A percentile compares a stretch with the other conserved stretches of the same genome.
These are phyloP conservation scores for Xylariaceae sp. DNA, from an alignment of 2,329 filamentous ascomycete genomes.

Conservation along the genomic window DNA sequence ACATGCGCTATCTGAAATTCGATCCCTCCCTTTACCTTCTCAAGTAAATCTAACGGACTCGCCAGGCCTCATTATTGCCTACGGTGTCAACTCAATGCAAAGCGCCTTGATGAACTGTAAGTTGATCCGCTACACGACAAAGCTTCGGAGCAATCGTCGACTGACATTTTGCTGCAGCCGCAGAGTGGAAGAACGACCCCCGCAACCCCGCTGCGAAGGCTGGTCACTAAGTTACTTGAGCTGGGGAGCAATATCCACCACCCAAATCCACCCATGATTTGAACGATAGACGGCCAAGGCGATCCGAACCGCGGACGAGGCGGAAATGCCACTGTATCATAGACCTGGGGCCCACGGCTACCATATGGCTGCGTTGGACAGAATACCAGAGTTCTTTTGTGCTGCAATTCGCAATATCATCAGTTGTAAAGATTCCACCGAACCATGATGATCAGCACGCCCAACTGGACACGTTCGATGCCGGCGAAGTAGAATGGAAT, in stretches of 20 bases:
- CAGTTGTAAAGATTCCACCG: background rate
- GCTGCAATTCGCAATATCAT: background rate
- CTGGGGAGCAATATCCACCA: conserved; percentile 13
- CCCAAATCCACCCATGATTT: conserved; percentile 15
- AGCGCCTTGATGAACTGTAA: conserved; percentile 72
- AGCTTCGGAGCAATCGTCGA: background rate
- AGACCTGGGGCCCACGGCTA: conserved; percentile 25
- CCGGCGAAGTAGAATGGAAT: background rate
- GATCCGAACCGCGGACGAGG: conserved; percentile 21
- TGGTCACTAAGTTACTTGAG: conserved; percentile 37
- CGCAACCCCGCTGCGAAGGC: conserved; percentile 65
- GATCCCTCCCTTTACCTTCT: background rate
- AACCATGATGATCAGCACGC: background rate
- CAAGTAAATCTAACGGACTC: conserved; percentile 4
- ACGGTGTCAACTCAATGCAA: conserved; percentile 83
- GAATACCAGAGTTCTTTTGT: conserved; percentile 20
- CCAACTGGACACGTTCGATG: background rate
- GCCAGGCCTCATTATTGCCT: conserved; percentile 75
- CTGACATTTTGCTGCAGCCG: conserved; percentile 50
- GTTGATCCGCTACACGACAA: conserved; percentile 17
- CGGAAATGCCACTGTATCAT: conserved; percentile 29
- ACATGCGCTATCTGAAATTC: conserved; percentile 21
- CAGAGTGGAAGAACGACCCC: conserved; percentile 95
- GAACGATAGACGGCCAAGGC: conserved; percentile 27
- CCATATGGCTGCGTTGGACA: conserved; percentile 20